Evolutionary conservation across 2,329 filamentous ascomycete species (phyloP), one percentile per base, ranked within the genome.

Genomic region (Aspergillus novofumigatus): DNA sequence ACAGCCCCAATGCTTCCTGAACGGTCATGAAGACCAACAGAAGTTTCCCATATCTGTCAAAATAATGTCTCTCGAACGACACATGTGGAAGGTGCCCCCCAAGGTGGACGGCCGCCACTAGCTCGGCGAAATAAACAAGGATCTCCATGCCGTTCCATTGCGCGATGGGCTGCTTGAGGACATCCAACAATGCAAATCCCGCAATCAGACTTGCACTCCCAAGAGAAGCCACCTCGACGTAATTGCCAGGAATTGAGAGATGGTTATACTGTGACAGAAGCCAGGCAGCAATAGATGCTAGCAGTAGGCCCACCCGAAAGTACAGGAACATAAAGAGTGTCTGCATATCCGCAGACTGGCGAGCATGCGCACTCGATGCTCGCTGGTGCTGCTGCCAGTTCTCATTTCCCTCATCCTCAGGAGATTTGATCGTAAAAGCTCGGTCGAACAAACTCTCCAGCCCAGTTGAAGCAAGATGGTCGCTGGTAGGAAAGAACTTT

Each of bases 371-470:
- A 9, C 53, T 57, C 11, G 56, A 41, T n/a, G 35, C 9, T 14
- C 52, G 62, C 21, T 26, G 53, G 10, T 54, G 52, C 25, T 64
- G 59, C 26, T 62, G 58, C 62, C 65, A 67, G 7, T 62, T 53
- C 26, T 59, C 55, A 26, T 63, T 60, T 1, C 61, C 64, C 5
- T 62, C 62, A 41, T 72, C 65, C 49, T 70, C 67, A 14, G 69
- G 59, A 50, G 66, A 63, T 60, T 69, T 64, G 54, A 71, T 67
- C 65, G 74, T 76, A 55, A 80, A 80, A 3, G 77, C 71, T 28
- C 69, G 69, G 50, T 78, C 75, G 63, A 81, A 80, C 25, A 80
- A 62, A 44, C 66, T 72, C 62, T 81, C 78, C 10, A 81, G 63
- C 7, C 78, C 78, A 26, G 78, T 80, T 26, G 77, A 75, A 21